Evolutionary conservation across 2,329 filamentous ascomycete species (phyloP), one percentile per base, ranked within the genome.

Genomic region (Penicillium sp.): DNA sequence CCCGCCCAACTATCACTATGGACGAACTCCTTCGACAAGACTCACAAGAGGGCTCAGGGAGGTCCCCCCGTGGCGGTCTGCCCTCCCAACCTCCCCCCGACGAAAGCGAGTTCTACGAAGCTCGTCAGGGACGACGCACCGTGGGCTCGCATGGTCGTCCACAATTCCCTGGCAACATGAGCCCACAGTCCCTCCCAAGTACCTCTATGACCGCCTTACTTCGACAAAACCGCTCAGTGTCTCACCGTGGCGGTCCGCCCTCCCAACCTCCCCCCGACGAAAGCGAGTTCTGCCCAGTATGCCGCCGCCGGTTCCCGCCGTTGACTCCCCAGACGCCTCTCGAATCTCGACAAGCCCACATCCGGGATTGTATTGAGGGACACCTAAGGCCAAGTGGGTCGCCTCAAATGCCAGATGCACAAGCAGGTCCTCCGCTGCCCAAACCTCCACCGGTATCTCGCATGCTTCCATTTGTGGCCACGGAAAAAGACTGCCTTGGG

Each of bases 401-500:
- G 35, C 50, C 39, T 33, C 62, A 49, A 28, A 56, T 54, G 31
- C 57, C 52, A 18, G 51, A 61, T 9, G 50, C 42, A 25, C 47
- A 33, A 49, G 55, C 43, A 46, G 52, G 12, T 10, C 54, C 54
- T 39, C 59, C 59, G 19, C 46, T 58, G 18, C 49, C 64, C 14
- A 55, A 59, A 13, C 59, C 60, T 11, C 58, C 60, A 13, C 44
- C 55, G 1, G 58, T 62, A 18, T 53, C 69, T 11, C 67, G 68
- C 13, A 74, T 75, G 70, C 56, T 74, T 12, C 63, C 63, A 2
- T 84, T 82, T 55, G 73, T 68, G 5, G 81, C 82, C 0, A 83
- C 78, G 0, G 82, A 85, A 64, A 85, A 85, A 61, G 82, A 85
- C 54, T 84, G 81, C 57, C 62, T 79, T 1, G 76, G 77, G 4